A percentile compares a stretch with the other conserved stretches of the same genome.
phyloP scores from a whole-genome alignment of 202 grass and related monocot species.

The Musa balbisiana region DNA sequence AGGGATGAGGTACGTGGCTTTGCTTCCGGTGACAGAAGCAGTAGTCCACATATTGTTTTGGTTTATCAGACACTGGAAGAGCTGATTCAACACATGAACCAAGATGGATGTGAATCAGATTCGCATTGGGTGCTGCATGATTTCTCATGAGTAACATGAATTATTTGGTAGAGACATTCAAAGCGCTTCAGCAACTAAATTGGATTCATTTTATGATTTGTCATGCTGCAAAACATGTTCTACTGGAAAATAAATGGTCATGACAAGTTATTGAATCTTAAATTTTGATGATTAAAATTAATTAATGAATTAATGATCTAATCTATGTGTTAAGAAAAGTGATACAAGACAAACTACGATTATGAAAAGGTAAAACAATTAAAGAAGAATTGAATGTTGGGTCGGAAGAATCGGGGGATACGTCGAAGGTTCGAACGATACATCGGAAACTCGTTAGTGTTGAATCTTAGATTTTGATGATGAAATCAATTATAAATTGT shows the following conservation, averaged over 20 bases:
- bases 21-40: slow-evolving; percentile 40
- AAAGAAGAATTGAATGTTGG: too few species aligned
- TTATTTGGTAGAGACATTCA: background rate
- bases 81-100: slow-evolving; percentile 45
- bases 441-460: too few species aligned
- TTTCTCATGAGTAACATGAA: background rate
- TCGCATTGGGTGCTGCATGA: background rate
- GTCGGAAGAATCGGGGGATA: too few species aligned
- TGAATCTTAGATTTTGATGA: too few species aligned
- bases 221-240: too few species aligned
- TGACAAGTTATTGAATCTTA: too few species aligned
- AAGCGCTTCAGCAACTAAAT: background rate
- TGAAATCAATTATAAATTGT: too few species aligned
- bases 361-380: too few species aligned
- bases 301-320: background rate
- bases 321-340: background rate
- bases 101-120: slow-evolving; percentile 12
- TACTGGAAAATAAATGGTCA: too few species aligned
- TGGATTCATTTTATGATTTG: too few species aligned
- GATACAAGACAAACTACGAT: too few species aligned
- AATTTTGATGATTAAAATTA: background rate
- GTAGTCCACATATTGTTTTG: slow-evolving; percentile 29
- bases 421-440: too few species aligned
- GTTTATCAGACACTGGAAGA: slow-evolving; percentile 32
- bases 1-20: slow-evolving; percentile 37